A percentile compares a stretch with the other conserved stretches of the same genome.
Conservation (phyloP, 148 eudicot genomes). For the Rhododendron williamsianum region DNA sequence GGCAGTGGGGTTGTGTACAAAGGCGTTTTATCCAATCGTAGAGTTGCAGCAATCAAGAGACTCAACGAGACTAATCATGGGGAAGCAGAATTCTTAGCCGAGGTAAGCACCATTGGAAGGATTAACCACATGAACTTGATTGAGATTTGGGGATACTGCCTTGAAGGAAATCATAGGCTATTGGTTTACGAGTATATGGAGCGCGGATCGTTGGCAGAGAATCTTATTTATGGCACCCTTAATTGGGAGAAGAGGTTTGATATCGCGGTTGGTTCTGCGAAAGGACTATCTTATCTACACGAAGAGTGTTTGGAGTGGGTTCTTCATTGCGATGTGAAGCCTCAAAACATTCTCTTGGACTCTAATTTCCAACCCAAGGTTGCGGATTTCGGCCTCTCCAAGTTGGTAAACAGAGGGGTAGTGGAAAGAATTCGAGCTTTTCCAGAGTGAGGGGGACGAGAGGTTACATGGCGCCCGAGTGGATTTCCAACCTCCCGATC, state of each 20-base stretch:
- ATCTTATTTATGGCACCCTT: background rate
- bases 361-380: slow-evolving; percentile 18
- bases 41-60: slow-evolving; percentile 25
- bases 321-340: slow-evolving; percentile 21
- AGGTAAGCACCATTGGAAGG: slow-evolving; percentile 13
- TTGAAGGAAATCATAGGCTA: slow-evolving; percentile 4
- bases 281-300: slow-evolving; percentile 16
- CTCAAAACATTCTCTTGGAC: slow-evolving; percentile 17
- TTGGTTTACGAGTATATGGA: slow-evolving; percentile 21
- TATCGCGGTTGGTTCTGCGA: slow-evolving; percentile 18
- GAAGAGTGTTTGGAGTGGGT: slow-evolving; percentile 24
- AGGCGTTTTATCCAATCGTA: slow-evolving; percentile 6
- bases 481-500: background rate
- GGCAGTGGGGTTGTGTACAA: slow-evolving; percentile 18
- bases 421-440: background rate
- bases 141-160: slow-evolving; percentile 16
- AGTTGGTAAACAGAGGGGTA: slow-evolving; percentile 3
- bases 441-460: slow-evolving; percentile 6
- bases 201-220: slow-evolving; percentile 9
- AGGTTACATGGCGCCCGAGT: slow-evolving; percentile 10
- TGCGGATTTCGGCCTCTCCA: slow-evolving; percentile 22
- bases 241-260: slow-evolving; percentile 11
- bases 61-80: slow-evolving; percentile 20
- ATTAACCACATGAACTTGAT: slow-evolving; percentile 26
- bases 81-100: slow-evolving; percentile 21